Percentiles rank a stretch among this genome's conserved stretches.
Evolutionary conservation across 805 yeast genomes (phyloP).

Genomic region (Clavispora asparagi): DNA sequence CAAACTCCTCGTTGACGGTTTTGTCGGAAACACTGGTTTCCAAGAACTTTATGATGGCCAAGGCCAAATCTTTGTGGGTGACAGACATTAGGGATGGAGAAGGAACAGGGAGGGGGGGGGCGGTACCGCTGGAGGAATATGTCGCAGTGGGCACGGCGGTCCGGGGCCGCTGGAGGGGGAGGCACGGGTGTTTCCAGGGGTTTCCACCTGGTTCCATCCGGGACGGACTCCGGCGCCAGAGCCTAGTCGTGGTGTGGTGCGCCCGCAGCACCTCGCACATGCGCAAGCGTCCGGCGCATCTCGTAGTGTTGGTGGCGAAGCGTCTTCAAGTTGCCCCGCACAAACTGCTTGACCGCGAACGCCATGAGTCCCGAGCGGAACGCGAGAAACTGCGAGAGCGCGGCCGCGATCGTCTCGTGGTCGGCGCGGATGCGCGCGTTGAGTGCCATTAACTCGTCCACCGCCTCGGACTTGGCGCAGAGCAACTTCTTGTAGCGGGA

Average conservation of each 20-base stretch:
- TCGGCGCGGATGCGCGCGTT: constrained; percentile 43
- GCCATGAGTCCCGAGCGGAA: constrained; percentile 42
- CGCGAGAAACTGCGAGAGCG: constrained; percentile 52
- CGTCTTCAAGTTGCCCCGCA: constrained; percentile 7
- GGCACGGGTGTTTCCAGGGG: constrained; percentile 17
- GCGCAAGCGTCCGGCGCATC: background rate
- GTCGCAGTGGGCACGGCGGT: background rate
- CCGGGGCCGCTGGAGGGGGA: background rate
- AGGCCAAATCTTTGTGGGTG: constrained; percentile 61
- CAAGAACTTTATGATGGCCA: constrained; percentile 70
- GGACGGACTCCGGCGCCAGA: too few species aligned
- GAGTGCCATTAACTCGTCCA: constrained; percentile 37
- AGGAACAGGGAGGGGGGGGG: background rate
- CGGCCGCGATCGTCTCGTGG: constrained; percentile 64
- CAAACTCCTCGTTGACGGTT: constrained; percentile 68
- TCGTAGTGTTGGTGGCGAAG: constrained; percentile 10
- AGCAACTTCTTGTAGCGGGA: constrained; percentile 42
- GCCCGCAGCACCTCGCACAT: background rate
- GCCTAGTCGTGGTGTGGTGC: too few species aligned
- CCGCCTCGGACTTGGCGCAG: constrained; percentile 34
- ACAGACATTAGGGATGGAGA: constrained; percentile 30
- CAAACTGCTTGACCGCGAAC: constrained; percentile 31
- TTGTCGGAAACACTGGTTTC: constrained; percentile 54
- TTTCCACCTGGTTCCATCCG: constrained; percentile 2
- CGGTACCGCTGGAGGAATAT: background rate